A percentile compares a stretch with the other conserved stretches of the same genome.
Conservation (phyloP, 2,329 filamentous ascomycete genomes). For the Davidsoniella eucalypti region DNA sequence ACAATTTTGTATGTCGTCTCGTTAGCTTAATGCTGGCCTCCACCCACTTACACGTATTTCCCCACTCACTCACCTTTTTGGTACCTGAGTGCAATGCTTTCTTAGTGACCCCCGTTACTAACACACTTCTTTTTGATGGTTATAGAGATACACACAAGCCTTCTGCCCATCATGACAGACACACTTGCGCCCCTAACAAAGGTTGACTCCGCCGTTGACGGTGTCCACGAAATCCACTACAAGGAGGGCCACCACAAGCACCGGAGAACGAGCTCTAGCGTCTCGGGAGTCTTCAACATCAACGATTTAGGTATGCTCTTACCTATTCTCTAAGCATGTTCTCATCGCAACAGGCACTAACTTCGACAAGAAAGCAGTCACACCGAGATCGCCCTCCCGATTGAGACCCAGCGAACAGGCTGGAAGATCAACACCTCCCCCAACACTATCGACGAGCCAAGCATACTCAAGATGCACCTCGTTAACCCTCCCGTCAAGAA, state of each 20-base stretch:
- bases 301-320: constrained; percentile 59
- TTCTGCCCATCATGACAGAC: constrained; percentile 24
- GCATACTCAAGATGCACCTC: constrained; percentile 66
- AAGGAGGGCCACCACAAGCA: constrained; percentile 40
- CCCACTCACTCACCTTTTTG: neutral
- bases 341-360: constrained; percentile 12
- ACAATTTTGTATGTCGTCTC: too few relatives aligned
- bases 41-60: constrained; percentile 3
- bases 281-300: constrained; percentile 55
- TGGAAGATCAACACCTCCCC: constrained; percentile 93
- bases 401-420: constrained; percentile 73
- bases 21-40: neutral
- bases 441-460: constrained; percentile 61
- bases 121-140: neutral
- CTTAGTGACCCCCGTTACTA: neutral
- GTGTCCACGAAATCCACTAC: constrained; percentile 27
- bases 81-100: neutral
- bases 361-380: constrained; percentile 48
- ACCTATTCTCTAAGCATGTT: neutral
- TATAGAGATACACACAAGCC: constrained; percentile 1
- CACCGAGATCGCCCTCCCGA: constrained; percentile 54
- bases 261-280: constrained; percentile 56
- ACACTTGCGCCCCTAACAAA: constrained; percentile 47
- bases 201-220: constrained; percentile 82
- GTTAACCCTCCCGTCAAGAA: constrained; percentile 76